Percentiles rank a stretch among this genome's conserved stretches.
phyloP scores from a whole-genome alignment of 108 stramenopile genomes.

The Nitzschia sp. region DNA sequence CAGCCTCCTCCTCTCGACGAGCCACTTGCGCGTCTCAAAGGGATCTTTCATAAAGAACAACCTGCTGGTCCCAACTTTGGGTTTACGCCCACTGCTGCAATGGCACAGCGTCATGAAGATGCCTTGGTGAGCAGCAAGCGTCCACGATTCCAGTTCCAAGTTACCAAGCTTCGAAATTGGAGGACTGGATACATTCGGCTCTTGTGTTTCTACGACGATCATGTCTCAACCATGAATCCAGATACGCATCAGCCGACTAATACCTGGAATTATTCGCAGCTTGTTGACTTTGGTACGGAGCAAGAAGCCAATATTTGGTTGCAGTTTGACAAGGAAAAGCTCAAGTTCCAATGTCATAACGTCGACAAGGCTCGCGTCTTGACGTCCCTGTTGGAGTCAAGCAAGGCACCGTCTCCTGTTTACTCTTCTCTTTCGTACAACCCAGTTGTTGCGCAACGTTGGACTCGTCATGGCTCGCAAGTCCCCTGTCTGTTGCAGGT shows the following conservation, averaged over 20 bases:
- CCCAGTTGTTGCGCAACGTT: conserved; percentile 32
- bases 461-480: conserved; percentile 45
- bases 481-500: conserved; percentile 37
- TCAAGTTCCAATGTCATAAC: conserved; percentile 64
- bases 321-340: conserved; percentile 48
- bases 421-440: neutral
- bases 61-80: conserved; percentile 45
- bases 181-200: conserved; percentile 63
- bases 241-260: conserved; percentile 55
- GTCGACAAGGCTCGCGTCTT: conserved; percentile 40
- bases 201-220: conserved; percentile 46
- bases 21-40: conserved; percentile 26
- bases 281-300: conserved; percentile 43
- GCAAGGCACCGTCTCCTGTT: neutral
- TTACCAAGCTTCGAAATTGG: conserved; percentile 58
- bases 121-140: conserved; percentile 33
- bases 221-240: conserved; percentile 55
- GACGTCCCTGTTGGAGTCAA: conserved; percentile 34
- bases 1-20: neutral
- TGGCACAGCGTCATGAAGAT: conserved; percentile 49
- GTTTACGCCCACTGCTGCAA: conserved; percentile 43
- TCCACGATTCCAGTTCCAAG: conserved; percentile 51
- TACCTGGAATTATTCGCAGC: conserved; percentile 44
- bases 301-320: conserved; percentile 47
- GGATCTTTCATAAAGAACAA: conserved; percentile 28